Base-by-base conservation (phyloP, 1,284 basidiomycete genomes). In the Tilletia walkeri region DNA sequence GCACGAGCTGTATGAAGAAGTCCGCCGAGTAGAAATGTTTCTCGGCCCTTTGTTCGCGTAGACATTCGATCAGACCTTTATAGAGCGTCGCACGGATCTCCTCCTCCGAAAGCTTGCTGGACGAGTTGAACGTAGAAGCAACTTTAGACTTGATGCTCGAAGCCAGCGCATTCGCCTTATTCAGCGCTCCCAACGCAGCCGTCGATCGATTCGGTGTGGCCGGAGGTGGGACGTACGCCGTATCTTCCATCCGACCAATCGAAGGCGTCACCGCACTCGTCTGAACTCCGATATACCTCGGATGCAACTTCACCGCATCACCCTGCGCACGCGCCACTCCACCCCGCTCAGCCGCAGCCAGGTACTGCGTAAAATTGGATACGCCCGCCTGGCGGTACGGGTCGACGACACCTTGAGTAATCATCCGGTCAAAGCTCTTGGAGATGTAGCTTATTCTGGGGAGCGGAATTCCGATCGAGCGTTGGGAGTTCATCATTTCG, bases 401-500 rank as follows among this genome's bases (percentile, higher is more conserved):
- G 67, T 76, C 74, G 1, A 71, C 67, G 9, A 73, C 53, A 34
- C 76, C 77, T 30, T 70, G 67, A 24, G 70, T 69, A 16, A 71
- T 74, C 30, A 74, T 67, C 12, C 69, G 7, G 14, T 72, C 56
- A 1, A 78, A 67, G 41, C 73, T 70, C 16, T 48, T 66, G 6
- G 72, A 71, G 14, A 78, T 72, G 30, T 66, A 71, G n/a, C 71
- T 66, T 61, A 70, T 68, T 2, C 73, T 73, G 49, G 76, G 73
- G 24, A 69, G 66, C 10, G 45, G 45, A 24, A 71, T 70, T 61
- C 72, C 72, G 24, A 69, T 69, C 7, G 74, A 67, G 54, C 67
- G 70, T 59, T 75, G 74, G 68, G 77, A 71, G 45, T 77, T 78
- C 67, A 73, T 72, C n/a, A 75, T 70, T n/a, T 79, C 77, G 47